Evolutionary conservation across 495 filamentous ascomycete genomes (phyloP), one percentile per base, ranked within the genome.

Genomic region (Viridothelium virens): DNA sequence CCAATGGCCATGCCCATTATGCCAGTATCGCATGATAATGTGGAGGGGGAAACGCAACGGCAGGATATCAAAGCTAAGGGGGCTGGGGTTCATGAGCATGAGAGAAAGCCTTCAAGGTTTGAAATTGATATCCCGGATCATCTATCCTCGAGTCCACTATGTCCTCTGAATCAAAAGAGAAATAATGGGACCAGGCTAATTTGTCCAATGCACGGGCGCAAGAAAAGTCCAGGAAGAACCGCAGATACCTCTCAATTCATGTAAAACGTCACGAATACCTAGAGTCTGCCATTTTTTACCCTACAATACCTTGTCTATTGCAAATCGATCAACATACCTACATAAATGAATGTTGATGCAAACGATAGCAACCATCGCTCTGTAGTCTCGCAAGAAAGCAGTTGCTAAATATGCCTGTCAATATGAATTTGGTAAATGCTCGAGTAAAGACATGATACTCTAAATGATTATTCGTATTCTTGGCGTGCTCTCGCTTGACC

Each of bases 51-150:
- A 10, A 6, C 33, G 53, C 11, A 25, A 53, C 48, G 10, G 18
- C 5, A 33, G 5, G 53, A 6, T 18, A 36, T 7, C 36, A 18
- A 59, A 59, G 53, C 7, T 33, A 4, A 59, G 31, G 36, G 7
- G 31, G 25, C 36, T 36, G 53, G 14, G 31, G 11, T 36, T 10
- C 25, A 7, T 9, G 31, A 59, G 14, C 36, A 18, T 34, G 7
- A 36, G 53, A 59, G 18, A 59, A 59, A 7, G 53, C 53, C 53
- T 34, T 6, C 31, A 33, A 59, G 36, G 48, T 85, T 86, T 68
- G 79, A 83, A 62, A 79, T 84, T 65, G 77, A 84, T 62, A 71
- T 86, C 25, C 85, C 86, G n/a, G 85, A 88, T 53, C 87, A 90
- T 74, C 72, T 87, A 18, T 85, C 84, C 11, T 80, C 64, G 56